Evolutionary conservation across 2,329 filamentous ascomycete species (phyloP).

Genomic region (Fulvia fulva): DNA sequence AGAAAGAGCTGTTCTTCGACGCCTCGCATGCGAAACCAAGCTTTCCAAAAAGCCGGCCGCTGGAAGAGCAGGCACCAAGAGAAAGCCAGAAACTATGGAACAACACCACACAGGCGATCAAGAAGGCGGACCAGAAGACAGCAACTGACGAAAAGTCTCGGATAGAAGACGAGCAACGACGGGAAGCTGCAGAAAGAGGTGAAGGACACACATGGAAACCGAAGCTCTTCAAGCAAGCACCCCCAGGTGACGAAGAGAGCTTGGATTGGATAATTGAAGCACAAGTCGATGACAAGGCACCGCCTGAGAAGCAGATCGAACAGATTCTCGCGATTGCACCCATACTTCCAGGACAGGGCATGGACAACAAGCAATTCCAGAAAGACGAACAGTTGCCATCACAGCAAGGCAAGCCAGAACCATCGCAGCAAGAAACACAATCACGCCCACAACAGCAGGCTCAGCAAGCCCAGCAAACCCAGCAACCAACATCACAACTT

Average conservation of each 20-base stretch:
- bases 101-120: slow-evolving; percentile 75
- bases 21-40: slow-evolving; percentile 74
- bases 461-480: slow-evolving; percentile 8
- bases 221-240: slow-evolving; percentile 73
- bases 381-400: slow-evolving; percentile 16
- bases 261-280: slow-evolving; percentile 95
- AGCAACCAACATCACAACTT: background rate
- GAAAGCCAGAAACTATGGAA: slow-evolving; percentile 83
- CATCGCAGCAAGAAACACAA: slow-evolving; percentile 2
- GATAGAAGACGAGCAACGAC: slow-evolving; percentile 87
- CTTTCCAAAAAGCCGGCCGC: slow-evolving; percentile 66
- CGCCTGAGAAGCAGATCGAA: slow-evolving; percentile 63
- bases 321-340: slow-evolving; percentile 86
- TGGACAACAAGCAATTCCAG: slow-evolving; percentile 23
- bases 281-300: slow-evolving; percentile 63
- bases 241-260: slow-evolving; percentile 64
- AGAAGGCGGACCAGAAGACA: slow-evolving; percentile 76
- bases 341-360: slow-evolving; percentile 72
- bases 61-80: slow-evolving; percentile 81
- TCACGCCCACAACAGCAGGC: background rate
- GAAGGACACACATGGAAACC: slow-evolving; percentile 86
- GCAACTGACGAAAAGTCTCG: slow-evolving; percentile 96
- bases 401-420: slow-evolving; percentile 15
- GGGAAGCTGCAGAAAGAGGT: slow-evolving; percentile 75
- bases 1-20: slow-evolving; percentile 87